phyloP scores from a whole-genome alignment of 306 rosid species.

The Lathyrus oleraceus region DNA sequence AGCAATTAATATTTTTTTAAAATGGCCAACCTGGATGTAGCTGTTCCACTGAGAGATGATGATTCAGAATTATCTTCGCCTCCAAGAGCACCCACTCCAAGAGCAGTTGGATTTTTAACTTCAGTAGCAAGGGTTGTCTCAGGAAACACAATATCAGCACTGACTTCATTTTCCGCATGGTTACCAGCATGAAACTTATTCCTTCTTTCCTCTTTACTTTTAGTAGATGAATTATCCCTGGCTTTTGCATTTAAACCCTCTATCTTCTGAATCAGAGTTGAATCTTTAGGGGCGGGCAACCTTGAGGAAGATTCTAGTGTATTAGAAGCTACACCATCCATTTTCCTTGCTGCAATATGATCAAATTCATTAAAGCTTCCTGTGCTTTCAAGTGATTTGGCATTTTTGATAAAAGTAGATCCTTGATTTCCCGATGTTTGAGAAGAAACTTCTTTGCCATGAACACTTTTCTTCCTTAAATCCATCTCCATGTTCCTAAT shows the following conservation, averaged over 20 bases:
- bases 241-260: slow-evolving; percentile 96
- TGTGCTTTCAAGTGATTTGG: slow-evolving; percentile 45
- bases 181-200: slow-evolving; percentile 45
- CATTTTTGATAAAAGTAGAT: slow-evolving; percentile 44
- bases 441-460: slow-evolving; percentile 53
- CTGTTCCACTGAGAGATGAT: slow-evolving; percentile 42
- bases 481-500: slow-evolving; percentile 52
- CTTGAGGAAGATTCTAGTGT: slow-evolving; percentile 42
- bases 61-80: slow-evolving; percentile 54
- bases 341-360: slow-evolving; percentile 48
- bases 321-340: slow-evolving; percentile 48
- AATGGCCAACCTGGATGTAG: slow-evolving; percentile 65
- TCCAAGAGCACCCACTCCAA: slow-evolving; percentile 43
- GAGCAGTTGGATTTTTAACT: slow-evolving; percentile 42
- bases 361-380: slow-evolving; percentile 42
- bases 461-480: slow-evolving; percentile 46
- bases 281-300: slow-evolving; percentile 58
- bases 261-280: slow-evolving; percentile 77
- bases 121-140: slow-evolving; percentile 44
- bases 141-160: slow-evolving; percentile 38
- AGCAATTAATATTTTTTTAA: slow-evolving; percentile 37
- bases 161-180: slow-evolving; percentile 48
- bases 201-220: slow-evolving; percentile 51
- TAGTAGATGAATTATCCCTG: slow-evolving; percentile 64
- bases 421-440: slow-evolving; percentile 51